Base-by-base conservation (phyloP, 805 yeast genomes). In the Wickerhamomyces tratensis region DNA sequence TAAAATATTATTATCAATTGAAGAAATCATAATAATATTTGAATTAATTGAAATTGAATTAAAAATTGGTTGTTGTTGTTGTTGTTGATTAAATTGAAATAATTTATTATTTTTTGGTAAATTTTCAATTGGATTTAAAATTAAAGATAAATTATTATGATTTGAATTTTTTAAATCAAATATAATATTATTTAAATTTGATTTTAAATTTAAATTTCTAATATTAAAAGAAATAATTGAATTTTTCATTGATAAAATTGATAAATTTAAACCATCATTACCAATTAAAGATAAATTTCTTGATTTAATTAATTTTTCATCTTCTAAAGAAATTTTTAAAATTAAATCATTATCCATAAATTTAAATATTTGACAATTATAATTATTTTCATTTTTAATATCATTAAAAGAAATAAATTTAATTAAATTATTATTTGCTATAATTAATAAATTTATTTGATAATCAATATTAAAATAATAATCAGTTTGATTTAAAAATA, bases 261-360 rank as follows among this genome's bases (percentile, higher is more conserved):
- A 58, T 11, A 56, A 25, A 35, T 55, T 52, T 15, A 52, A 47
- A 6, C 59, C 61, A 45, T 56, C 59, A n/a, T 42, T 42, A 1
- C 61, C 61, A 6, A 57, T 56, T 7, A 54, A 27, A n/a, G 38
- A 41, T 7, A 36, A 5, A 33, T 49, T 48, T n/a, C 38, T 31
- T 1, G 29, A 26, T 5, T 14, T 12, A 8, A 29, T 5, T 5
- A 15, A 20, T 9, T 12, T 26, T 9, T 46, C 49, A 2, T 38
- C 31, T 36, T 56, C 61, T 12, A 54, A 5, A 5, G 50, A 45
- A 4, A 54, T 30, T 3, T 33, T 31, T 1, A 44, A 41, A 29
- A 56, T 45, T 5, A 33, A 34, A 31, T 47, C 55, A 4, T 27
- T 10, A 4, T 29, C 37, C 1, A n/a, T 15, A 4, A 52, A 31